Percentiles rank a stretch among this genome's conserved stretches.
Conservation (phyloP, 2,329 filamentous ascomycete genomes). For the Penicillium italicum region DNA sequence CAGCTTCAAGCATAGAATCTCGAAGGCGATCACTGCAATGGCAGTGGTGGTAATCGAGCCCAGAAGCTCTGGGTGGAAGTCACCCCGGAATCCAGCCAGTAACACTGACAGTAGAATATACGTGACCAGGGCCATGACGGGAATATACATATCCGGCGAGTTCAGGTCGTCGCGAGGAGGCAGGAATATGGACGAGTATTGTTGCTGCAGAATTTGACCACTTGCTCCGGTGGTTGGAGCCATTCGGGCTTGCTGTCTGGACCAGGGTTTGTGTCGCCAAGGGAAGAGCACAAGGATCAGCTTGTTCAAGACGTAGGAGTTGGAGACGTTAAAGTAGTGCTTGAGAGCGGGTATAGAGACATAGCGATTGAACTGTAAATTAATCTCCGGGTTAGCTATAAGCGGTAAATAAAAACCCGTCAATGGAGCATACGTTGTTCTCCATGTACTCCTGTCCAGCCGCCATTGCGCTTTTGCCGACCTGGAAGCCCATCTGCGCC, state of each 20-base stretch:
- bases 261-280: conserved; percentile 97
- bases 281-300: conserved; percentile 91
- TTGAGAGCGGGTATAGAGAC: conserved; percentile 91
- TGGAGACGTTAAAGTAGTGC: conserved; percentile 99
- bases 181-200: conserved; percentile 62
- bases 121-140: conserved; percentile 94
- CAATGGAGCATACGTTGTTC: conserved; percentile 68
- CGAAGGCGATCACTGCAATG: conserved; percentile 75
- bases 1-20: conserved; percentile 85
- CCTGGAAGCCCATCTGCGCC: conserved; percentile 89
- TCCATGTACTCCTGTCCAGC: conserved; percentile 93
- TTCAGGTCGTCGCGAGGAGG: conserved; percentile 94
- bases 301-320: conserved; percentile 93
- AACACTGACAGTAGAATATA: conserved; percentile 94
- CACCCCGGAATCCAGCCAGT: conserved; percentile 80
- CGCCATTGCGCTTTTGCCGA: conserved; percentile 86
- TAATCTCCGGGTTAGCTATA: neutral
- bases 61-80: conserved; percentile 90
- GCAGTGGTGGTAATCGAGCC: conserved; percentile 84
- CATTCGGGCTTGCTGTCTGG: conserved; percentile 69
- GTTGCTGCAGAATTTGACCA: conserved; percentile 60
- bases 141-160: conserved; percentile 99
- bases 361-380: conserved; percentile 66
- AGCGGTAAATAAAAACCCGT: neutral
- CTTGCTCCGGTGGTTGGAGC: conserved; percentile 45